Base-by-base conservation (phyloP, 768 basidiomycete species). In the Hemileccinum rubropunctum region DNA sequence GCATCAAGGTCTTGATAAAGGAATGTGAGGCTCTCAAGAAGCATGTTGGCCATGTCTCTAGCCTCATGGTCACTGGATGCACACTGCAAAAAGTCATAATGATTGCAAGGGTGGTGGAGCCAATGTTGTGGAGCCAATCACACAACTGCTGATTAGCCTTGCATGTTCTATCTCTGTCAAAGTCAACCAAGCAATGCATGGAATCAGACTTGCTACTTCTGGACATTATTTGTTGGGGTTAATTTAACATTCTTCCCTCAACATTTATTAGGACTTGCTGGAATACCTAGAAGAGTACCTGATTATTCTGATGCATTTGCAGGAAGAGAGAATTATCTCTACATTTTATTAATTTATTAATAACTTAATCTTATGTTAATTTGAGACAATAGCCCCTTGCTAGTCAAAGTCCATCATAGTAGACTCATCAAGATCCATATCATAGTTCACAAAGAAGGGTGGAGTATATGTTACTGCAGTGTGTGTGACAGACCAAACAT, bases 81-180 rank as follows among this genome's bases (percentile, higher is more conserved):
- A 6, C 18, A 44, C n/a, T 49, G 23, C 27, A 49, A 18, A 26
- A 52, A 37, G 11, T 40, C 20, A 55, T 45, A 4, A 54, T 28
- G n/a, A 54, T 42, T 0, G 13, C 14, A 2, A 54, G 18, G 4
- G 53, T 32, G 1, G 50, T 51, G 18, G 45, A 54, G 2, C 26
- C 36, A 2, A 54, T 38, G 15, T 47, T 47, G 15, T 52, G 41
- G 0, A 7, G n/a, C 50, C 56, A 57, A 10, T 57, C 30, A 2
- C 45, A 55, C 5, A 57, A 3, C 13, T 10, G 2, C 48, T 50
- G 53, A 55, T 50, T 18, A 0, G 45, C 54, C 48, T 47, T 20
- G 3, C 13, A 2, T 9, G 2, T 30, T 17, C 14, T 12, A 26
- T 26, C 21, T 6, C 21, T 11, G 13, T 20, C 15, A 0, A 4